Evolutionary conservation across 2,329 filamentous ascomycete genomes (phyloP).

Genomic region (Ascochyta rabiei): DNA sequence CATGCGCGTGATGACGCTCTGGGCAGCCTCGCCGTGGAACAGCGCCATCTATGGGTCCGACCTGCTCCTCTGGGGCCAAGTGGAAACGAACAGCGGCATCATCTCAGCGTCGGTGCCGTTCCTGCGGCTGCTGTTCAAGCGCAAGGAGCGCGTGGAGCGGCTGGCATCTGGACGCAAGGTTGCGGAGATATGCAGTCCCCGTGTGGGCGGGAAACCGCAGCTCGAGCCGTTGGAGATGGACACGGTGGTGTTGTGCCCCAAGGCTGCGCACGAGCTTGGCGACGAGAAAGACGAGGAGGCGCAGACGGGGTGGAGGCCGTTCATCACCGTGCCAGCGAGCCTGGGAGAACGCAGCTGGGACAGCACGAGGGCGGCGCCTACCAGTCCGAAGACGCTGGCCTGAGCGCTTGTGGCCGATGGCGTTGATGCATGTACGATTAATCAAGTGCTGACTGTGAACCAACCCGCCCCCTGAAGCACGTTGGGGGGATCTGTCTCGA

Average conservation of each 20-base stretch:
- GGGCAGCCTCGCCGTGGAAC: conserved; percentile 47
- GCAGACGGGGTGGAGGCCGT: conserved; percentile 37
- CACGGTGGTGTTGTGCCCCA: conserved; percentile 26
- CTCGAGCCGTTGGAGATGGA: conserved; percentile 28
- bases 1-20: conserved; percentile 46
- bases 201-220: conserved; percentile 18
- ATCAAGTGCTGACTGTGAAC: neutral
- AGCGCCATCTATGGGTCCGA: conserved; percentile 39
- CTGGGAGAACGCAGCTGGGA: conserved; percentile 33
- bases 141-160: conserved; percentile 23
- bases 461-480: neutral
- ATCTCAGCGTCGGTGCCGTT: conserved; percentile 54
- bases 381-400: conserved; percentile 7
- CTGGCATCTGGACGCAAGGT: conserved; percentile 10
- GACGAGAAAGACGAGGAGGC: conserved; percentile 16
- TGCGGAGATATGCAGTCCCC: conserved; percentile 22
- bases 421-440: neutral
- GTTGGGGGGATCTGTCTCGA: neutral
- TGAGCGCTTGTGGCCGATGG: neutral
- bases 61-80: conserved; percentile 53
- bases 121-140: conserved; percentile 50
- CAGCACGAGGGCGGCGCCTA: conserved; percentile 24
- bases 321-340: conserved; percentile 44
- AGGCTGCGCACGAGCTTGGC: neutral
- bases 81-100: conserved; percentile 56